A percentile compares a stretch with the other conserved stretches of the same genome.
Conservation (phyloP, 371 early-diverging fungal species). For the Circinella umbellata region DNA sequence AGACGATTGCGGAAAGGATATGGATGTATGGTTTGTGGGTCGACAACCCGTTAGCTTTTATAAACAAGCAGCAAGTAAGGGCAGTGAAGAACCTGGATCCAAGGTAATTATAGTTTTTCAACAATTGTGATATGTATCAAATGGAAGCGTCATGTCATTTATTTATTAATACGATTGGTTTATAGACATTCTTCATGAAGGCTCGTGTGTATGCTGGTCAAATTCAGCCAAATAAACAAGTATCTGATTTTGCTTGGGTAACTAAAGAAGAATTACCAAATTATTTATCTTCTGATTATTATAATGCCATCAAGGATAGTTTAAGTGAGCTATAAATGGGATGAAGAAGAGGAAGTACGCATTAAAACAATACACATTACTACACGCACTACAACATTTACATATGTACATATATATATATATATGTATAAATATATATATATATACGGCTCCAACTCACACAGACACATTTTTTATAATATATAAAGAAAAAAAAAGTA, state of each 20-base stretch:
- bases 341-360: background rate
- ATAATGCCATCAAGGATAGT: slow-evolving; percentile 75
- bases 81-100: slow-evolving; percentile 29
- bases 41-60: slow-evolving; percentile 79
- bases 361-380: background rate
- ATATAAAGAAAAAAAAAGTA: background rate
- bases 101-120: slow-evolving; percentile 39
- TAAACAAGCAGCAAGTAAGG: slow-evolving; percentile 50
- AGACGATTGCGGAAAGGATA: slow-evolving; percentile 74
- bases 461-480: no score
- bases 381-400: background rate
- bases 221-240: slow-evolving; percentile 58
- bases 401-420: background rate
- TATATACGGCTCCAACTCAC: background rate
- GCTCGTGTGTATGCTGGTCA: slow-evolving; percentile 86
- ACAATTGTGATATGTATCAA: no score
- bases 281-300: slow-evolving; percentile 74
- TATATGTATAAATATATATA: background rate
- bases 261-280: slow-evolving; percentile 83
- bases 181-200: slow-evolving; percentile 77
- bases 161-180: background rate
- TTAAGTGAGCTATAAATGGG: slow-evolving; percentile 64
- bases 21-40: slow-evolving; percentile 91
- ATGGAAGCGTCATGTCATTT: no score
- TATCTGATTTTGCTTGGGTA: slow-evolving; percentile 87